Base-by-base conservation (phyloP, 2,329 filamentous ascomycete species). In the Aspergillus floridensis region DNA sequence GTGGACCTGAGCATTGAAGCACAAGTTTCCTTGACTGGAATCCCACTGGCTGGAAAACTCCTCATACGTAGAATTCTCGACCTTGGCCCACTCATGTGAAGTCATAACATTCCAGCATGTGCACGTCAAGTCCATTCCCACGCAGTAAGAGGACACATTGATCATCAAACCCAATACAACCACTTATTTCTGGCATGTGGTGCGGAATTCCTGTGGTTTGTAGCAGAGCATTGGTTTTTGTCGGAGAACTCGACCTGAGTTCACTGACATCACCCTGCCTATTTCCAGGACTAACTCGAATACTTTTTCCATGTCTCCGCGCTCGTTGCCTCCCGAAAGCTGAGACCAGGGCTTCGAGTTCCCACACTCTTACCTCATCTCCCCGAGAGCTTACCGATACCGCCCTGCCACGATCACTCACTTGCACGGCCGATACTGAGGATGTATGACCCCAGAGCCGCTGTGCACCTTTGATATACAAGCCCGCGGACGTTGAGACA, bases 381-480 rank as follows among this genome's bases (percentile, higher is more conserved):
- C 92, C 92, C n/a, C 86, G 82, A 21, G 83, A 83, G 75, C 90
- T 95, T 53, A 96, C 88, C n/a, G 91, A 96, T 4, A 97, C 90
- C 0, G 92, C 93, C 74, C 93, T 96, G 19, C 92, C 92, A 41
- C 90, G 86, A 49, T 89, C 86, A 19, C 90, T 93, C 57, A 96
- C 91, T 68, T 96, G 88, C 7, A 91, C 92, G 32, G 91, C 88
- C 52, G 90, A 91, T 35, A 97, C 91, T 3, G 90, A 91, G 1
- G 92, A 96, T 0, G 93, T 96, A 71, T 96, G 93, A 7, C 93
- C 93, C 90, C 91, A 96, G 5, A 97, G 84, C 29, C 91, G 84
- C 63, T 87, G 88, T 1, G 90, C 91, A 0, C 86, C 78, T 41
- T 89, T 88, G 57, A 97, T 87, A 1, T 84, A 85, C 2, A 96